Percentiles rank a stretch among this genome's conserved stretches.
Conservation (phyloP, 805 yeast species). For the Metschnikowia bowlesiae region DNA sequence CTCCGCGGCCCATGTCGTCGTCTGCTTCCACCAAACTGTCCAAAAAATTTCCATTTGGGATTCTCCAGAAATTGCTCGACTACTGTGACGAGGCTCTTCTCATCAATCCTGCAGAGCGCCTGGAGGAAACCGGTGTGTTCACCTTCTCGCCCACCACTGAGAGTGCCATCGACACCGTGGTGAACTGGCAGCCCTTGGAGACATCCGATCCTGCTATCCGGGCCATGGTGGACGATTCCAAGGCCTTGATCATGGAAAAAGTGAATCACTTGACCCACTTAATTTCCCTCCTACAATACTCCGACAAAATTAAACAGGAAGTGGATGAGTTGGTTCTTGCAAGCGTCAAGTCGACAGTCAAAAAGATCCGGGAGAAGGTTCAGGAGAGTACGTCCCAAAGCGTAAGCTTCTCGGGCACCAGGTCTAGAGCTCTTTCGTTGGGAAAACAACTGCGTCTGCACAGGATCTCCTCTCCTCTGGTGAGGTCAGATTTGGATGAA, state of each 20-base stretch:
- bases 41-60: conserved; percentile 59
- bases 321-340: conserved; percentile 64
- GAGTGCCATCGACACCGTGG: conserved; percentile 46
- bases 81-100: conserved; percentile 71
- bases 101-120: conserved; percentile 63
- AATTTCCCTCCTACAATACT: conserved; percentile 69
- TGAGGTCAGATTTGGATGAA: background rate
- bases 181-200: conserved; percentile 43
- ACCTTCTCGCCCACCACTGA: conserved; percentile 58
- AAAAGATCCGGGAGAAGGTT: conserved; percentile 44
- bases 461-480: background rate
- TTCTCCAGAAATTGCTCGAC: conserved; percentile 53
- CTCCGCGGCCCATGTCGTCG: conserved; percentile 7
- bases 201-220: conserved; percentile 63
- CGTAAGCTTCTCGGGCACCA: background rate
- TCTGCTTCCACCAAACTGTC: conserved; percentile 36
- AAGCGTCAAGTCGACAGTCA: conserved; percentile 60
- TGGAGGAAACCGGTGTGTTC: conserved; percentile 35
- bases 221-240: conserved; percentile 63
- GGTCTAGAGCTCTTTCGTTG: background rate
- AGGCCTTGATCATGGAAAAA: conserved; percentile 54
- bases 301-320: conserved; percentile 72
- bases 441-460: background rate
- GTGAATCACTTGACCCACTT: conserved; percentile 66
- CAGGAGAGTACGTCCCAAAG: conserved; percentile 8